Conservation (phyloP, 768 basidiomycete species). For the Boletus rubroflammeus region DNA sequence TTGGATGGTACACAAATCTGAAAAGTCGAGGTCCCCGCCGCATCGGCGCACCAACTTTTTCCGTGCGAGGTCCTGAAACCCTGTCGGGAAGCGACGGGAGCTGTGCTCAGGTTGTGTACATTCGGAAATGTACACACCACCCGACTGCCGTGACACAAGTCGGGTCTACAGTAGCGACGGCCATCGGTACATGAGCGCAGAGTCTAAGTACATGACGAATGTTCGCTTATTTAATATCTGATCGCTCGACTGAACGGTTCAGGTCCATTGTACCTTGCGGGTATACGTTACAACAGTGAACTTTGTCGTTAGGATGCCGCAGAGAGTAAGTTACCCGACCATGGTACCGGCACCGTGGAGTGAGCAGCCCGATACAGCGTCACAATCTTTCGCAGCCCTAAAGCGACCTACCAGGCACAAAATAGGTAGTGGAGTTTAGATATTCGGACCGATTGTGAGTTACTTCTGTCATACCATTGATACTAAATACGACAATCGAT, state of each 20-base stretch:
- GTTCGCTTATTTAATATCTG: neutral
- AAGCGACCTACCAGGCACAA: conserved; percentile 1
- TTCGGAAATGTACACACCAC: neutral
- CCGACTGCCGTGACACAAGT: neutral
- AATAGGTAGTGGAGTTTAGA: neutral
- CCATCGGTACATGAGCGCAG: neutral
- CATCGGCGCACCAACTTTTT: neutral
- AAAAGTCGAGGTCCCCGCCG: neutral
- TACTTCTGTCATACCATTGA: conserved; percentile 12
- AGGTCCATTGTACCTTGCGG: conserved; percentile 6
- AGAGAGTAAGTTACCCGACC: conserved; percentile 14
- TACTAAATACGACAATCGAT: conserved; percentile 20
- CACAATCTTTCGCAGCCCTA: conserved; percentile 21
- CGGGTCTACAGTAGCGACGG: neutral
- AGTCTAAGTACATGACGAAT: neutral
- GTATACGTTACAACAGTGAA: conserved; percentile 6
- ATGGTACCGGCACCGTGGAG: conserved; percentile 27
- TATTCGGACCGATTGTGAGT: conserved; percentile 12
- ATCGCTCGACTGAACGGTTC: neutral
- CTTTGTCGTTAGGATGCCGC: conserved; percentile 17
- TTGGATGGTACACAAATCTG: neutral
- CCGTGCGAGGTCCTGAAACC: neutral
- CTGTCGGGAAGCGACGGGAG: neutral
- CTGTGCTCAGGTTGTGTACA: neutral
- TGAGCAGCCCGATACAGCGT: conserved; percentile 14